Evolutionary conservation across 352 stramenopile species (phyloP).

Genomic region (Phytopythium chamaehyphon): DNA sequence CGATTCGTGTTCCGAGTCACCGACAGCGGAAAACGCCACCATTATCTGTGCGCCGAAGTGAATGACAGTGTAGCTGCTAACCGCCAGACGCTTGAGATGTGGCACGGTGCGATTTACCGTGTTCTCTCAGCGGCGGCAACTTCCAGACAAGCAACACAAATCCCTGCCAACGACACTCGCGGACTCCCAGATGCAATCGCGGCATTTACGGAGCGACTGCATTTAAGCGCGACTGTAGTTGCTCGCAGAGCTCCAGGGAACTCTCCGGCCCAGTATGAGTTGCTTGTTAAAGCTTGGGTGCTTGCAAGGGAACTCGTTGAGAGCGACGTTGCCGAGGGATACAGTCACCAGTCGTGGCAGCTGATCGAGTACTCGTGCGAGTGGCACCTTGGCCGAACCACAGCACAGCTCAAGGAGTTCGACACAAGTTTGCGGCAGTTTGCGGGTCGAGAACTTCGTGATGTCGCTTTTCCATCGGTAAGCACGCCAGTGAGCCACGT

Average conservation of each 20-base stretch:
- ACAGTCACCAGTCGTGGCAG: conserved; percentile 32
- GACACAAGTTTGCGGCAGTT: conserved; percentile 49
- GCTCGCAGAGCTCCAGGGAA: conserved; percentile 12
- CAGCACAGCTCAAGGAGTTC: conserved; percentile 40
- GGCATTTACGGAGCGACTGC: conserved; percentile 43
- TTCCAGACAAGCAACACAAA: neutral
- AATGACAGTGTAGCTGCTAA: conserved; percentile 24
- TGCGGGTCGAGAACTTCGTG: conserved; percentile 35
- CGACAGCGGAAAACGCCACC: conserved; percentile 23
- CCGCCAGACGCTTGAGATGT: conserved; percentile 42
- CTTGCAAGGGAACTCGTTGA: conserved; percentile 47
- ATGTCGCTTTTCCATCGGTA: conserved; percentile 38
- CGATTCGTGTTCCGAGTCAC: conserved; percentile 67
- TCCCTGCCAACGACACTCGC: conserved; percentile 18
- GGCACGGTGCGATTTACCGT: conserved; percentile 36
- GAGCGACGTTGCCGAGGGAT: conserved; percentile 8
- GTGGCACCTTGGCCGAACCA: conserved; percentile 46
- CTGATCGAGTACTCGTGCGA: conserved; percentile 61
- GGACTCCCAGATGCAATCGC: conserved; percentile 40
- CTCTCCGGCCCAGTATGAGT: conserved; percentile 38
- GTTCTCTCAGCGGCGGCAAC: conserved; percentile 3
- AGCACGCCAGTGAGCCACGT: conserved; percentile 9
- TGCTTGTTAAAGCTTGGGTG: conserved; percentile 57
- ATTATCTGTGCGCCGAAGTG: conserved; percentile 61
- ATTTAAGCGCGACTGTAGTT: conserved; percentile 40